Percentiles rank a stretch among this genome's conserved stretches.
phyloP scores from a whole-genome alignment of 768 basidiomycete species.

The Phylloporus rhodoxanthus region DNA sequence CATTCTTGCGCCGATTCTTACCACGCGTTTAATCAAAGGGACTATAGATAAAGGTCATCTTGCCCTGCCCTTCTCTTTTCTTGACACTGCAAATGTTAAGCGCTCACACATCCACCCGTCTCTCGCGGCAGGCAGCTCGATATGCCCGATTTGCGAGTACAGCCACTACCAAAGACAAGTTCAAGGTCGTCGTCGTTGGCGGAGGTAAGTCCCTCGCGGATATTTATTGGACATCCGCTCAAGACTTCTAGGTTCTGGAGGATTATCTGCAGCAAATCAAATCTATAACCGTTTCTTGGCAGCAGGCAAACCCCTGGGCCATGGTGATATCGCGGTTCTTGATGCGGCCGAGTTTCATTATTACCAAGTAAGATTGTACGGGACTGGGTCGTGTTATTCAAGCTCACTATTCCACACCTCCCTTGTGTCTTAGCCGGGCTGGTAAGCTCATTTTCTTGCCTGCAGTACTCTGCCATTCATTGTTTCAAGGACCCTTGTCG shows the following conservation, averaged over 20 bases:
- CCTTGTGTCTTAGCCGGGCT: slow-evolving; percentile 64
- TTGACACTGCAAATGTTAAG: slow-evolving; percentile 4
- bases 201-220: slow-evolving; percentile 50
- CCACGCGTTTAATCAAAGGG: slow-evolving; percentile 2
- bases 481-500: slow-evolving; percentile 75
- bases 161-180: slow-evolving; percentile 42
- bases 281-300: slow-evolving; percentile 74
- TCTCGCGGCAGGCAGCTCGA: slow-evolving; percentile 5
- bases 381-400: background rate
- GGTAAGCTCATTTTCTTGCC: slow-evolving; percentile 41
- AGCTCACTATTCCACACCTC: background rate
- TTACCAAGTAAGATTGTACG: slow-evolving; percentile 30
- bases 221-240: background rate
- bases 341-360: slow-evolving; percentile 80
- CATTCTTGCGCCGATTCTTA: slow-evolving; percentile 10
- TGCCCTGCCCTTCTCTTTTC: background rate
- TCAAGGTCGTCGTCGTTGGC: slow-evolving; percentile 82
- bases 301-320: slow-evolving; percentile 59
- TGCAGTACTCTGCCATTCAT: slow-evolving; percentile 1
- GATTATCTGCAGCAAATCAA: slow-evolving; percentile 81
- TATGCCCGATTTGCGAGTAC: slow-evolving; percentile 23
- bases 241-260: slow-evolving; percentile 24
- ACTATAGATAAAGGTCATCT: background rate
- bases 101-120: slow-evolving; percentile 1
- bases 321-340: slow-evolving; percentile 79